Base-by-base conservation (phyloP, 106 monocot genomes). In the Dendrobium huoshanense region DNA sequence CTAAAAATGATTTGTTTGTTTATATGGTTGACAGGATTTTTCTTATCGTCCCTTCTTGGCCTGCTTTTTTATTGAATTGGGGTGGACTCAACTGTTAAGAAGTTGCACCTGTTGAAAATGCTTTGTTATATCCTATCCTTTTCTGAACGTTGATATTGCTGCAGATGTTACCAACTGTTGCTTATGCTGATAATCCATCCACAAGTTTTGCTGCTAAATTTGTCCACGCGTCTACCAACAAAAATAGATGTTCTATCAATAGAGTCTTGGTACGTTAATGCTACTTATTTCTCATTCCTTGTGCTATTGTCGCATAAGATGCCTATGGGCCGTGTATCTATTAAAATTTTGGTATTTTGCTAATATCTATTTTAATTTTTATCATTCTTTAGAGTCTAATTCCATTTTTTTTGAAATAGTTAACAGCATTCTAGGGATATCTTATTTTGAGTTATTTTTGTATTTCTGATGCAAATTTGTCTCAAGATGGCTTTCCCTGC, bases 161-260 rank as follows among this genome's bases (percentile, higher is more conserved):
- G 85, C 92, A 99, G 98, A 91, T 99, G 91, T 81, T 99, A 80
- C 98, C 98, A 55, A 67, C 93, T 72, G 91, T 81, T 86, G 95
- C 95, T 59, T 93, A 95, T 82, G 79, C 95, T 72, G 95, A 99
- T 79, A 99, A 95, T 73, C 98, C 98, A 73, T 99, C 98, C 24
- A 88, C 92, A 82, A 99, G 98, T 78, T 95, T 91, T 91, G 95
- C 98, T 45, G 83, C 93, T 78, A 99, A 93, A 90, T 99, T 93
- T 85, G 95, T 99, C 68, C 98, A 99, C 83, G 91, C 94, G 10
- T 99, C 98, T 41, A 99, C 95, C 37, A 99, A 99, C 77, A 99
- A 99, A 85, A 99, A 99, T 79, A 87, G 86, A 77, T 99, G 98
- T 85, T 93, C 98, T 56, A 99, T 99, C 72, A 99, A 99, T 80